These are phyloP conservation scores for Globisporangium polare DNA, from an alignment of 352 stramenopile species.

Conservation along the genomic window DNA sequence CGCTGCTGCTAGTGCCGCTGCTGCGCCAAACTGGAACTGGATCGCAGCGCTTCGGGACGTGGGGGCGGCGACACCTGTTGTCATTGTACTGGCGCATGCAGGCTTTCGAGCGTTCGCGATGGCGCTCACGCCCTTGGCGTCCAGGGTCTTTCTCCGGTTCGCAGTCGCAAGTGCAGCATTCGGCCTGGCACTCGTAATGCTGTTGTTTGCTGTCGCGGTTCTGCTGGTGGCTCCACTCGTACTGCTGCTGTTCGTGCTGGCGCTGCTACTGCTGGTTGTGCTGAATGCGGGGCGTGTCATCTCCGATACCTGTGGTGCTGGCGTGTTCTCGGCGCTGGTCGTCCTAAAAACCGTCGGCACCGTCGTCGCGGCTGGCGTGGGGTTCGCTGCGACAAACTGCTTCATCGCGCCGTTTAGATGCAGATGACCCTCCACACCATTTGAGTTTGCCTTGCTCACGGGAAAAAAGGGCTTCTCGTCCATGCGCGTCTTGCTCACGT, in stretches of 20 bases:
- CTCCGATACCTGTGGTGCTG: neutral
- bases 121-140: constrained; percentile 2
- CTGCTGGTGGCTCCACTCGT: neutral
- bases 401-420: constrained; percentile 18
- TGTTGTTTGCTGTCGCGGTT: neutral
- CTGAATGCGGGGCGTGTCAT: neutral
- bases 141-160: constrained; percentile 34
- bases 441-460: constrained; percentile 33
- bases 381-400: constrained; percentile 10
- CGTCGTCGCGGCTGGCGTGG: neutral
- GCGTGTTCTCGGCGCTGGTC: neutral
- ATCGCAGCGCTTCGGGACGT: constrained; percentile 8
- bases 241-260: neutral
- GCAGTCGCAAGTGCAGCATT: constrained; percentile 31
- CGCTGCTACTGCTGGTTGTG: neutral
- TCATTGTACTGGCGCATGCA: neutral
- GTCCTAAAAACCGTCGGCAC: neutral
- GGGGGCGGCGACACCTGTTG: neutral
- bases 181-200: neutral
- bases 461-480: constrained; percentile 75
- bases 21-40: constrained; percentile 20
- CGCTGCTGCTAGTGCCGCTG: constrained; percentile 15
- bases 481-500: constrained; percentile 64
- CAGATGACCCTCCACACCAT: constrained; percentile 3
- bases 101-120: neutral